Conservation (phyloP, 2,329 filamentous ascomycete genomes). For the Dactylella cylindrospora region DNA sequence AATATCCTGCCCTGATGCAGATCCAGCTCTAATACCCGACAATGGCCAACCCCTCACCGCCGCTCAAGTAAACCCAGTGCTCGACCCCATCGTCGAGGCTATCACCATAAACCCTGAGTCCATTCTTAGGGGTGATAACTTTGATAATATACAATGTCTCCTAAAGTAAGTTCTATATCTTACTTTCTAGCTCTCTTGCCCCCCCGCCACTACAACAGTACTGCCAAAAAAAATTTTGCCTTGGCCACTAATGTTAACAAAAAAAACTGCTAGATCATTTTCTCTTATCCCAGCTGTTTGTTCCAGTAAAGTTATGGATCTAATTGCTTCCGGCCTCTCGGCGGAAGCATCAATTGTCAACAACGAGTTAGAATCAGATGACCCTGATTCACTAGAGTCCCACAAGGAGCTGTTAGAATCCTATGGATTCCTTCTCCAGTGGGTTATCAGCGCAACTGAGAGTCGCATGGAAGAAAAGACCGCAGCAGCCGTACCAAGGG, state of each 20-base stretch:
- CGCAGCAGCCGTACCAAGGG: conserved; percentile 65
- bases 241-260: background rate
- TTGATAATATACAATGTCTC: conserved; percentile 93
- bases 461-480: conserved; percentile 90
- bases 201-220: too few species aligned
- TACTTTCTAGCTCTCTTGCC: background rate
- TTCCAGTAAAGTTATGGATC: conserved; percentile 88
- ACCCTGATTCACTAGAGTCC: conserved; percentile 79
- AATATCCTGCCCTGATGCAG: conserved; percentile 83
- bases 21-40: conserved; percentile 72
- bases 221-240: too few species aligned
- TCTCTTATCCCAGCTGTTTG: conserved; percentile 75
- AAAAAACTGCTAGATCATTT: conserved; percentile 71
- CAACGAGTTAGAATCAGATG: conserved; percentile 84
- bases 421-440: conserved; percentile 90
- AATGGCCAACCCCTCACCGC: conserved; percentile 85
- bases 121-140: conserved; percentile 72
- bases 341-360: conserved; percentile 83
- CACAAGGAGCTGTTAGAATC: conserved; percentile 92
- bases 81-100: conserved; percentile 90
- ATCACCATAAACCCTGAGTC: conserved; percentile 90
- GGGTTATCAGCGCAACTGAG: conserved; percentile 93
- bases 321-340: conserved; percentile 81
- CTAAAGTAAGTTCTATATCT: conserved; percentile 70
- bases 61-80: conserved; percentile 75